A percentile compares a stretch with the other conserved stretches of the same genome.
phyloP scores from a whole-genome alignment of 1,139 yeast species.

The Protomyces lactucae-debilis region DNA sequence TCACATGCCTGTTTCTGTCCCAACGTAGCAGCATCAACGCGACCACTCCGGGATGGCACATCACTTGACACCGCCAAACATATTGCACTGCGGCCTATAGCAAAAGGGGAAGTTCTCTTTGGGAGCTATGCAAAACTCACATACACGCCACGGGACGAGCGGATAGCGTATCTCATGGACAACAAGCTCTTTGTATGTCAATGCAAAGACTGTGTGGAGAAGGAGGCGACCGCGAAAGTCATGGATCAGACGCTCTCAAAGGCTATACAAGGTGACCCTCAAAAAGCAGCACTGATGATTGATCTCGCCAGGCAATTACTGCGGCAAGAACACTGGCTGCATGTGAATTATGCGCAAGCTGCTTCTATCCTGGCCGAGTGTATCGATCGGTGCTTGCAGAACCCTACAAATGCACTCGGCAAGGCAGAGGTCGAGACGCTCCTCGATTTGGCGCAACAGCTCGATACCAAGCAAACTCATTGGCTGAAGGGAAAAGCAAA shows the following conservation, averaged over 20 bases:
- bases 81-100: conserved; percentile 2
- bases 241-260: background rate
- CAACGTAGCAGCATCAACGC: conserved; percentile 13
- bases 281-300: background rate
- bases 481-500: background rate
- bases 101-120: conserved; percentile 6
- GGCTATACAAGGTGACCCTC: background rate
- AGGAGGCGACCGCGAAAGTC: background rate
- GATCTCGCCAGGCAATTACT: background rate
- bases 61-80: conserved; percentile 5
- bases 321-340: background rate
- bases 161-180: background rate
- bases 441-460: background rate
- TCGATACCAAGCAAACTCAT: conserved; percentile 4
- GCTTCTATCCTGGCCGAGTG: background rate
- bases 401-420: background rate
- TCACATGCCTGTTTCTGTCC: conserved; percentile 16
- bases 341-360: background rate
- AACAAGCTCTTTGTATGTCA: conserved; percentile 15
- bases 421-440: background rate
- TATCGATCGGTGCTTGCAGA: background rate
- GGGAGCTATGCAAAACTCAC: conserved; percentile 16
- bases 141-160: background rate
- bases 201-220: background rate
- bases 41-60: background rate